A percentile compares a stretch with the other conserved stretches of the same genome.
Conservation (phyloP, 495 filamentous ascomycete species). For the Trichoderma reesei region DNA sequence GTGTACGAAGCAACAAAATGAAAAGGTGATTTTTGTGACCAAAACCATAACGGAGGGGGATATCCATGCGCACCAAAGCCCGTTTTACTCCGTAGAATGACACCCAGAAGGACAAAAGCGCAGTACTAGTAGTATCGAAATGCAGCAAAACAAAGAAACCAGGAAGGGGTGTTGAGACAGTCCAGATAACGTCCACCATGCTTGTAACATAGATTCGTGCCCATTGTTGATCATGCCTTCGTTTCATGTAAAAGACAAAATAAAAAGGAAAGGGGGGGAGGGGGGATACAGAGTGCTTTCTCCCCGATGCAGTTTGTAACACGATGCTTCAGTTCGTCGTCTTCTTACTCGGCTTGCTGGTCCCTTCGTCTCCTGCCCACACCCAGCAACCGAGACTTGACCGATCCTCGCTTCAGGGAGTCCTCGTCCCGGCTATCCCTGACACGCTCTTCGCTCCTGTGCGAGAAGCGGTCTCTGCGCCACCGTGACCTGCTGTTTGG, state of each 20-base stretch:
- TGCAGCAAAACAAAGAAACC: background rate
- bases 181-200: background rate
- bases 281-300: background rate
- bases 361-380: background rate
- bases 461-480: background rate
- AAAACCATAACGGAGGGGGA: background rate
- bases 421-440: background rate
- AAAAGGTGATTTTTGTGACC: background rate
- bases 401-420: background rate
- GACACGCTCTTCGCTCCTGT: background rate
- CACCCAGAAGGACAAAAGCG: too few relatives aligned
- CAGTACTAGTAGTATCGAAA: too few relatives aligned
- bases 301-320: too few relatives aligned
- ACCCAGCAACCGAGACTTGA: background rate
- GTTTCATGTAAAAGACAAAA: background rate
- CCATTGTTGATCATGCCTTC: constrained; percentile 4
- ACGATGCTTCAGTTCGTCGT: too few relatives aligned
- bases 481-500: background rate
- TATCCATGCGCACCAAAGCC: background rate
- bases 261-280: background rate
- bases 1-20: background rate
- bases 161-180: background rate
- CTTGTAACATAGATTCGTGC: constrained; percentile 5
- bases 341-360: background rate
- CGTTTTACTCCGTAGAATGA: background rate